Conservation (phyloP, 2,329 filamentous ascomycete species). For the Orbilia brochopaga region DNA sequence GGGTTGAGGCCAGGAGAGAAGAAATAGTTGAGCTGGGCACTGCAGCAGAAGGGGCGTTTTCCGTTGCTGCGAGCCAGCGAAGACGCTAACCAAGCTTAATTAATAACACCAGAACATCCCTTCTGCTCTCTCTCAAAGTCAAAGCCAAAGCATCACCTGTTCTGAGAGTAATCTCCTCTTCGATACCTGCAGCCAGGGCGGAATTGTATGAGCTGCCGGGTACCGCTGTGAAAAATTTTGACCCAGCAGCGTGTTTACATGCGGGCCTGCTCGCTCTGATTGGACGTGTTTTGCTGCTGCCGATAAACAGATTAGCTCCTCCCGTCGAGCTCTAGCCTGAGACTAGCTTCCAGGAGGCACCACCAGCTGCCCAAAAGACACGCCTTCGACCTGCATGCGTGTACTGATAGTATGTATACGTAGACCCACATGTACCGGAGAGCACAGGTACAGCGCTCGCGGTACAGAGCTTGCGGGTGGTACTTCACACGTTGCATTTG, state of each 20-base stretch:
- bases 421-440: too few relatives aligned
- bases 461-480: too few relatives aligned
- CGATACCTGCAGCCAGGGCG: too few relatives aligned
- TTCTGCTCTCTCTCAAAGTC: too few relatives aligned
- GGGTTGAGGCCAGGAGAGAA: slow-evolving; percentile 53
- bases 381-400: too few relatives aligned
- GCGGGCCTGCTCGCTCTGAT: slow-evolving; percentile 34
- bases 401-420: too few relatives aligned
- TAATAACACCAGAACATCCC: too few relatives aligned
- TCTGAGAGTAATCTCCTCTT: too few relatives aligned
- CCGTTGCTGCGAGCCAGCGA: slow-evolving; percentile 5
- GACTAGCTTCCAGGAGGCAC: background rate
- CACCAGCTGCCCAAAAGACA: slow-evolving; percentile 12
- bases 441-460: background rate
- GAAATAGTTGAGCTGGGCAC: slow-evolving; percentile 29
- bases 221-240: slow-evolving; percentile 6
- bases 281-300: slow-evolving; percentile 38
- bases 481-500: too few relatives aligned
- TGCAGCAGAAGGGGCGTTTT: background rate
- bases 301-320: slow-evolving; percentile 33
- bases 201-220: too few relatives aligned
- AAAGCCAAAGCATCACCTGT: too few relatives aligned
- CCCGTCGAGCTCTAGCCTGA: background rate
- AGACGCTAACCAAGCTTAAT: too few relatives aligned
- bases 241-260: slow-evolving; percentile 27